Conservation (phyloP, 352 stramenopile species). For the Pythium coloratum region DNA sequence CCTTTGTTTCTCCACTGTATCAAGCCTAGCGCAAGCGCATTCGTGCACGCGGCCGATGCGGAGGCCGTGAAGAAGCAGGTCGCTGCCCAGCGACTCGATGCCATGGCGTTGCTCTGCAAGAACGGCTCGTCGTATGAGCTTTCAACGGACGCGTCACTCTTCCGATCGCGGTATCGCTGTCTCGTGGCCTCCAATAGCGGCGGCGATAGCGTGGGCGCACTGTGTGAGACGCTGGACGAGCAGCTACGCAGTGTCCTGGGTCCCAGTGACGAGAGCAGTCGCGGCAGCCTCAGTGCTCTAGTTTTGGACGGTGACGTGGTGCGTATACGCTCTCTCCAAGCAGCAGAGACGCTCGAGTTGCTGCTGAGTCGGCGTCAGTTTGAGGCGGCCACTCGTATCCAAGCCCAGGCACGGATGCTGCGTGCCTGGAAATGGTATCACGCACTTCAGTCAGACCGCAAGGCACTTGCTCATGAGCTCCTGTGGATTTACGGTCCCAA, state of each 20-base stretch:
- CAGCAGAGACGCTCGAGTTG: conserved; percentile 25
- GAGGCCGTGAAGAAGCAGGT: conserved; percentile 23
- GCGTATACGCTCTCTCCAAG: conserved; percentile 11
- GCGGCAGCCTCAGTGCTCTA: not conserved
- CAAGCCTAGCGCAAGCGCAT: conserved; percentile 7
- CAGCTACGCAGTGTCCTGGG: conserved; percentile 6
- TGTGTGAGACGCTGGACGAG: not conserved
- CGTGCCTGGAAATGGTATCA: conserved; percentile 20
- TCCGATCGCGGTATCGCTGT: conserved; percentile 17
- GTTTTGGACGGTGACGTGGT: conserved; percentile 1
- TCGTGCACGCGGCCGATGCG: conserved; percentile 8
- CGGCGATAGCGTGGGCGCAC: not conserved
- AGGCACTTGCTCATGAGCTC: conserved; percentile 16
- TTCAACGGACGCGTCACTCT: conserved; percentile 5
- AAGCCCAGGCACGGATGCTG: conserved; percentile 19
- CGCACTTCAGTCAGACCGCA: conserved; percentile 17
- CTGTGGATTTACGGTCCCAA: conserved; percentile 27
- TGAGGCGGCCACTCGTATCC: conserved; percentile 22
- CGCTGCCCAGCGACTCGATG: conserved; percentile 17
- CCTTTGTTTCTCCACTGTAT: conserved; percentile 31
- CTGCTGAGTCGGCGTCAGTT: conserved; percentile 16
- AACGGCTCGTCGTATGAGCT: conserved; percentile 11
- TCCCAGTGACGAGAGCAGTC: not conserved
- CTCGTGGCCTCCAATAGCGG: not conserved
- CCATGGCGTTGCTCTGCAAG: not conserved